Conservation (phyloP, 1,139 yeast genomes). For the Kodamaea suecica region DNA sequence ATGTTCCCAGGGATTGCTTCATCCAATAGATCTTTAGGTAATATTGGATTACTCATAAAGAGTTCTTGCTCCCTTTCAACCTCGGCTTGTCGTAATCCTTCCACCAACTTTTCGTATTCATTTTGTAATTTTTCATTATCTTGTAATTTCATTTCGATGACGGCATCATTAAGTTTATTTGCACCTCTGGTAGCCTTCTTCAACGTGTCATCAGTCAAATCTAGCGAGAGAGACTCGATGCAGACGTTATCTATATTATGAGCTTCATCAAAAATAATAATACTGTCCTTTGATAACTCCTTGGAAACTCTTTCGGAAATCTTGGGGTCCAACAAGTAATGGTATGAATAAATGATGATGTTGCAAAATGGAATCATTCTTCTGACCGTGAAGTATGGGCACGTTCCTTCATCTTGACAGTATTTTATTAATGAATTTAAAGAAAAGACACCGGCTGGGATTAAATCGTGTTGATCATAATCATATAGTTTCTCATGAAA, state of each 20-base stretch:
- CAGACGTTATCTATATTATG: constrained; percentile 98
- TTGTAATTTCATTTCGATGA: constrained; percentile 75
- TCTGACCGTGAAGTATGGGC: constrained; percentile 97
- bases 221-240: constrained; percentile 89
- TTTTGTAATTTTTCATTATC: constrained; percentile 83
- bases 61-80: constrained; percentile 71
- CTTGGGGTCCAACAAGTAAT: constrained; percentile 92
- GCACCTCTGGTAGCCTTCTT: constrained; percentile 66
- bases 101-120: constrained; percentile 88
- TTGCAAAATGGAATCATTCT: constrained; percentile 97
- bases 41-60: constrained; percentile 83
- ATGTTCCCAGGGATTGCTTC: constrained; percentile 98
- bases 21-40: constrained; percentile 78
- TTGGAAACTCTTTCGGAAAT: constrained; percentile 93
- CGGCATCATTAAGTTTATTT: constrained; percentile 64
- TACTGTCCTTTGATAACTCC: constrained; percentile 88
- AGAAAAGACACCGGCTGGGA: constrained; percentile 92
- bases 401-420: constrained; percentile 74
- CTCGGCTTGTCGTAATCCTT: constrained; percentile 80
- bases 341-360: constrained; percentile 92
- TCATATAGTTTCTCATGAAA: constrained; percentile 88
- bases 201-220: constrained; percentile 50
- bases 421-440: constrained; percentile 78
- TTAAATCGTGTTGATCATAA: constrained; percentile 78
- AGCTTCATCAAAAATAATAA: constrained; percentile 95